Evolutionary conservation across 345 rosid genomes (phyloP).

Genomic region (Citrus unshiu): DNA sequence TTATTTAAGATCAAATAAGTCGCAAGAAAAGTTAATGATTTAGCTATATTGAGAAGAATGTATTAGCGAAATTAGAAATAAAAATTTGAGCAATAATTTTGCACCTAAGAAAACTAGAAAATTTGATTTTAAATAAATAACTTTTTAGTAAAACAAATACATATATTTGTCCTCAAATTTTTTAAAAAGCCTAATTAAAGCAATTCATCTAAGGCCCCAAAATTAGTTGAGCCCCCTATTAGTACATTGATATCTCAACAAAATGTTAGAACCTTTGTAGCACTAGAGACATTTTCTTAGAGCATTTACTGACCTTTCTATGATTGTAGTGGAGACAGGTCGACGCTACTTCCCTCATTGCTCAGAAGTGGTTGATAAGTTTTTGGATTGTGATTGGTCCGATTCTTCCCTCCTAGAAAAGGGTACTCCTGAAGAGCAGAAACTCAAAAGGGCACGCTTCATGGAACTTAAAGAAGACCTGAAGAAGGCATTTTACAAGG

Average conservation of each 20-base stretch:
- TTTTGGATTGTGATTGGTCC: constrained; percentile 27
- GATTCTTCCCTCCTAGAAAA: constrained; percentile 29
- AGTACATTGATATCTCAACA: background rate
- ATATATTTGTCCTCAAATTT: too few relatives aligned
- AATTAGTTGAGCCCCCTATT: too few relatives aligned
- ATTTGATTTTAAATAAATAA: too few relatives aligned
- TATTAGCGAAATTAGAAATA: too few relatives aligned
- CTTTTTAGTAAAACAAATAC: too few relatives aligned
- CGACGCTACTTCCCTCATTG: constrained; percentile 38
- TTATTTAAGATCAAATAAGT: too few relatives aligned
- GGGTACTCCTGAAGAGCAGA: constrained; percentile 41
- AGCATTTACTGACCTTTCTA: background rate
- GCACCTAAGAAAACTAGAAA: too few relatives aligned
- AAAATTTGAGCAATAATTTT: too few relatives aligned
- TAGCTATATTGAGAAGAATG: too few relatives aligned
- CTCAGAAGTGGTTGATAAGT: constrained; percentile 39
- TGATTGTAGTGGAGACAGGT: constrained; percentile 39
- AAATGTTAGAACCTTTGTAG: background rate
- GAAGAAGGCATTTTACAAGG: constrained; percentile 40
- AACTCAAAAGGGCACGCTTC: constrained; percentile 33
- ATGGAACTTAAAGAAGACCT: constrained; percentile 40
- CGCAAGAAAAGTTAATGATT: too few relatives aligned
- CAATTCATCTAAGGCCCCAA: too few relatives aligned
- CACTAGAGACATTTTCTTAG: background rate
- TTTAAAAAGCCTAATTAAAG: too few relatives aligned